A percentile compares a stretch with the other conserved stretches of the same genome.
Evolutionary conservation across 2,329 filamentous ascomycete genomes (phyloP).

Genomic region (Diaporthe ilicicola): DNA sequence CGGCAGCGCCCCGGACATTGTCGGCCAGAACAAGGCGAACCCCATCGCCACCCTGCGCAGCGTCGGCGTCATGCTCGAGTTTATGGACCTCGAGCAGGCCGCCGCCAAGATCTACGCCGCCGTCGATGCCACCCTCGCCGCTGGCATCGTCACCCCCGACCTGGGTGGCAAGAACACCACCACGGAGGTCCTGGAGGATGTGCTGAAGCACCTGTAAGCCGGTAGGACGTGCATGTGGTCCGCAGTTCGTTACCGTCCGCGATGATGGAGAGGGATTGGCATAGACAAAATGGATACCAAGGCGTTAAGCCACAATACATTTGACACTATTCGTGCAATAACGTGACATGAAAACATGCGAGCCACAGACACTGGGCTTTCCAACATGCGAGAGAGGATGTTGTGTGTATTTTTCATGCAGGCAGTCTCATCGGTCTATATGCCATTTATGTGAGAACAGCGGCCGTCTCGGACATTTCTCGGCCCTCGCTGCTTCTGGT

Average conservation of each 20-base stretch:
- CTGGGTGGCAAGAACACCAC: slow-evolving; percentile 89
- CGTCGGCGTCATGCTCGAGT: slow-evolving; percentile 95
- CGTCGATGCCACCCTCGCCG: slow-evolving; percentile 88
- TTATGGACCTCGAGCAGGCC: slow-evolving; percentile 85
- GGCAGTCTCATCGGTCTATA: slow-evolving; percentile 21
- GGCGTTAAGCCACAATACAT: not conserved
- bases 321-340: not conserved
- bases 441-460: slow-evolving; percentile 17
- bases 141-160: slow-evolving; percentile 86
- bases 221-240: not conserved
- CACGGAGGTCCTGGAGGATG: slow-evolving; percentile 85
- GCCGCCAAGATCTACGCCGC: slow-evolving; percentile 91
- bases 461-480: not conserved
- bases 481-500: not conserved
- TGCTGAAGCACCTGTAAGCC: slow-evolving; percentile 79
- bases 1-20: slow-evolving; percentile 93
- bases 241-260: not conserved
- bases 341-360: not conserved
- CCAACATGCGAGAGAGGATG: slow-evolving; percentile 15
- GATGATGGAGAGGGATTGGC: not conserved
- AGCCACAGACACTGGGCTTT: not conserved
- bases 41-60: slow-evolving; percentile 94
- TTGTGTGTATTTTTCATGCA: not conserved
- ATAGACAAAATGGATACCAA: slow-evolving; percentile 31
- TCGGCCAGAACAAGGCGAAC: slow-evolving; percentile 92